Evolutionary conservation across 352 stramenopile genomes (phyloP).

Genomic region (Globisporangium echinulatum): DNA sequence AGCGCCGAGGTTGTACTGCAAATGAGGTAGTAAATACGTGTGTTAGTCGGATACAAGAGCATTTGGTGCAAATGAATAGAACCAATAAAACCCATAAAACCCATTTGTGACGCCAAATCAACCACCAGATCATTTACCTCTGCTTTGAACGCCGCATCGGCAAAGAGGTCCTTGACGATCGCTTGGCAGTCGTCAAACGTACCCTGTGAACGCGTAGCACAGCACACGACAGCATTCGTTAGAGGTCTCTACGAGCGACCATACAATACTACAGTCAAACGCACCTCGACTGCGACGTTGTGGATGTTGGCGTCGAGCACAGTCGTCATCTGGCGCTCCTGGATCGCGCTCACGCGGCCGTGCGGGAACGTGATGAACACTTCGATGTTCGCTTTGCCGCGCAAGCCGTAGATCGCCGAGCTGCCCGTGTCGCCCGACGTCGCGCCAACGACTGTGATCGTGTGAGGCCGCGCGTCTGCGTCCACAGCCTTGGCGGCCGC

Average conservation of each 20-base stretch:
- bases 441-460: constrained; percentile 95
- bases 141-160: constrained; percentile 90
- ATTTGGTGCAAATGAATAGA: too few species aligned
- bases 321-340: constrained; percentile 99
- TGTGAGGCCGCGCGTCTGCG: constrained; percentile 37
- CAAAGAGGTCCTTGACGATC: constrained; percentile 98
- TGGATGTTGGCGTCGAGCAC: constrained; percentile 98
- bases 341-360: constrained; percentile 94
- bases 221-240: too few species aligned
- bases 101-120: too few species aligned
- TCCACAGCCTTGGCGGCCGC: constrained; percentile 35
- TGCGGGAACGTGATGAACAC: constrained; percentile 98
- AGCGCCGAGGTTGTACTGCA: constrained; percentile 89
- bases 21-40: not conserved
- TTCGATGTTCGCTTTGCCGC: constrained; percentile 96
- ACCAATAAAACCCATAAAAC: not conserved
- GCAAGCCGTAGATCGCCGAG: constrained; percentile 97
- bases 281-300: constrained; percentile 87
- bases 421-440: constrained; percentile 98
- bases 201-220: constrained; percentile 34
- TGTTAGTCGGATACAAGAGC: too few species aligned
- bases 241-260: too few species aligned
- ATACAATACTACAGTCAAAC: not conserved
- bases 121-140: constrained; percentile 20
- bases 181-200: constrained; percentile 99